Percentiles rank a stretch among this genome's conserved stretches.
These are phyloP conservation scores for Groenewaldozyma auringiensis DNA, from an alignment of 1,139 yeast species.

Conservation along the genomic window DNA sequence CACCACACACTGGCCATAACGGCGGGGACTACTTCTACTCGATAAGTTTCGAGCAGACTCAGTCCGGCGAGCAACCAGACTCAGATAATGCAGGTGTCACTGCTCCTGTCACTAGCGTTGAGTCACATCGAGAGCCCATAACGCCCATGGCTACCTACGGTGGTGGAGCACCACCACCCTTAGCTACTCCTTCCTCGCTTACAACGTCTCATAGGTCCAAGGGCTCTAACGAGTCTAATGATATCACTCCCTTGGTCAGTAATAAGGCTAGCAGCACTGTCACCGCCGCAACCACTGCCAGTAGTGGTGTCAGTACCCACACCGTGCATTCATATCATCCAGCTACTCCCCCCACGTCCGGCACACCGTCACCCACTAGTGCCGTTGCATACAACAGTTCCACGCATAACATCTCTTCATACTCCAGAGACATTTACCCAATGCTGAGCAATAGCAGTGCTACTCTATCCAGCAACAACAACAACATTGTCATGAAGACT, in stretches of 20 bases:
- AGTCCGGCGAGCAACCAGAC: constrained; percentile 5
- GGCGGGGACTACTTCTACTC: constrained; percentile 23
- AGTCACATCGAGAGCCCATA: background rate
- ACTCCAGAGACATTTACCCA: constrained; percentile 3
- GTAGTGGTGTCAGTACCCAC: background rate
- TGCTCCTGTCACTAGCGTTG: background rate
- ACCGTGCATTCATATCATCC: background rate
- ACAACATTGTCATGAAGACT: background rate
- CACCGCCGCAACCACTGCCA: background rate
- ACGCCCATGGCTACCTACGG: background rate
- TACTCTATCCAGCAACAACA: background rate
- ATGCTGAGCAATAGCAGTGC: background rate
- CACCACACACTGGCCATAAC: background rate
- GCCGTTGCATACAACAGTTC: background rate
- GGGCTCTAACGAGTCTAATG: background rate
- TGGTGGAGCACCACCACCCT: background rate
- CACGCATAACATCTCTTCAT: background rate
- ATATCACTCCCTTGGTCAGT: background rate
- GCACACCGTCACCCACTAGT: background rate
- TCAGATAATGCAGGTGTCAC: background rate
- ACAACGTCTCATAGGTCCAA: background rate
- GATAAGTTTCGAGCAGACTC: constrained; percentile 22
- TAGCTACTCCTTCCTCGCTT: background rate
- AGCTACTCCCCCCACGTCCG: background rate
- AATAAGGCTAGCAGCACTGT: background rate